A percentile compares a stretch with the other conserved stretches of the same genome.
Evolutionary conservation across 2,329 filamentous ascomycete genomes (phyloP).

Genomic region (Aspergillus sp.): DNA sequence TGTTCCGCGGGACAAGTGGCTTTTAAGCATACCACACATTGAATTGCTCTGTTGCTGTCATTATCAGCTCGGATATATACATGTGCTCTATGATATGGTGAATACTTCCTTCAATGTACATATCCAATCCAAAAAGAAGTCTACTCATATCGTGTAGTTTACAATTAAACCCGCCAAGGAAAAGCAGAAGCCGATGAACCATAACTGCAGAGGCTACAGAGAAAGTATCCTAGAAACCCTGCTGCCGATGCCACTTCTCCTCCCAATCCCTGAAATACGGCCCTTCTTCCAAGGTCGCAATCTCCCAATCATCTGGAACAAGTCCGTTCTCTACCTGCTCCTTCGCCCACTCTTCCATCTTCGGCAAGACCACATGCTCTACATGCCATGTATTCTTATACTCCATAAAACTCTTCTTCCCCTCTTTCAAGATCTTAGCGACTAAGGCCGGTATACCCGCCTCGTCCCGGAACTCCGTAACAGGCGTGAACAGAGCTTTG

Average conservation of each 20-base stretch:
- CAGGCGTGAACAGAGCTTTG: conserved; percentile 73
- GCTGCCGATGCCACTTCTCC: conserved; percentile 60
- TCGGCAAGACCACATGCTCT: conserved; percentile 62
- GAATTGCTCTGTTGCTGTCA: too few species aligned
- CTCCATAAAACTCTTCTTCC: conserved; percentile 61
- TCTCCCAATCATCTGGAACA: conserved; percentile 56
- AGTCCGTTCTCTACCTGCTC: conserved; percentile 59
- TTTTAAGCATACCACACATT: too few species aligned
- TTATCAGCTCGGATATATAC: not conserved
- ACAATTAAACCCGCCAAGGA: too few species aligned
- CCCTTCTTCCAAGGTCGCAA: conserved; percentile 61
- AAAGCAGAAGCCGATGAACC: not conserved
- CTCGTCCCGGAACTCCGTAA: conserved; percentile 62
- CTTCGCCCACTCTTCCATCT: conserved; percentile 53
- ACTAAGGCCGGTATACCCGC: conserved; percentile 63
- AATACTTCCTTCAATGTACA: not conserved
- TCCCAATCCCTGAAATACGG: conserved; percentile 73
- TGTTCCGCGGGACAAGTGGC: too few species aligned
- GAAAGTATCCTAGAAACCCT: conserved; percentile 45
- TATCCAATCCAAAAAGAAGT: not conserved
- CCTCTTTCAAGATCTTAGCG: conserved; percentile 60
- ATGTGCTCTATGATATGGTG: not conserved
- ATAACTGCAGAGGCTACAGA: not conserved
- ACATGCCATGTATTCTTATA: conserved; percentile 80
- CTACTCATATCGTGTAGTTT: not conserved